Conservation (phyloP, 2,329 filamentous ascomycete species). For the Thielaviopsis euricoi region DNA sequence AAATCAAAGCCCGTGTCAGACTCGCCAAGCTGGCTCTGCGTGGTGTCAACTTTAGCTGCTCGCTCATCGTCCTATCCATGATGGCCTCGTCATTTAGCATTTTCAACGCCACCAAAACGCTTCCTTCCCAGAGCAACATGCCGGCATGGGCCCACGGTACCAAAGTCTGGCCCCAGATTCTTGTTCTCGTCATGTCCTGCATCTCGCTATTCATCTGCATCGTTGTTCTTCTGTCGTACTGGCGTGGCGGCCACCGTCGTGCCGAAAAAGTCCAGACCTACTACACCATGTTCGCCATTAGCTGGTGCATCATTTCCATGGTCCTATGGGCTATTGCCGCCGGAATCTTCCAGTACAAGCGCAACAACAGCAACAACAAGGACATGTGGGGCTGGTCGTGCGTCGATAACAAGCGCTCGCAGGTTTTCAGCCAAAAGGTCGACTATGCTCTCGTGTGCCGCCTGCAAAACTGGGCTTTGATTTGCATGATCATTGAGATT, state of each 20-base stretch:
- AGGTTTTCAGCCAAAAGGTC: constrained; percentile 65
- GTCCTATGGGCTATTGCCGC: constrained; percentile 84
- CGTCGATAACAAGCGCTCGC: constrained; percentile 64
- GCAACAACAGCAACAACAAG: constrained; percentile 52
- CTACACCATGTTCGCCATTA: constrained; percentile 85
- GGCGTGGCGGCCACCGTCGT: constrained; percentile 67
- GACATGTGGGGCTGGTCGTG: constrained; percentile 99
- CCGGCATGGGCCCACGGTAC: constrained; percentile 72
- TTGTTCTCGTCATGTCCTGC: constrained; percentile 62
- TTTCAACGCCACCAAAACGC: constrained; percentile 69
- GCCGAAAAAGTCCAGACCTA: constrained; percentile 91
- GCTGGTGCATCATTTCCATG: constrained; percentile 85
- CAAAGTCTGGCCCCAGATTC: constrained; percentile 74
- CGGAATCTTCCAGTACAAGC: constrained; percentile 64
- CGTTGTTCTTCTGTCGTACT: constrained; percentile 70
- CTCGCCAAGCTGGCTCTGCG: constrained; percentile 92
- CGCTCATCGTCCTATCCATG: constrained; percentile 84
- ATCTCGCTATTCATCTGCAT: constrained; percentile 69
- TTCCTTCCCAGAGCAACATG: constrained; percentile 63
- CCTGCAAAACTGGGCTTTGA: constrained; percentile 84
- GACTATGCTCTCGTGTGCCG: constrained; percentile 85
- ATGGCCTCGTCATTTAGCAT: constrained; percentile 75
- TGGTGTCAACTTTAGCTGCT: constrained; percentile 92
- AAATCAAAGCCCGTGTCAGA: constrained; percentile 79
- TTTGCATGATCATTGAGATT: constrained; percentile 95